phyloP scores from a whole-genome alignment of 345 rosid genomes.

The Ceriops decandra region DNA sequence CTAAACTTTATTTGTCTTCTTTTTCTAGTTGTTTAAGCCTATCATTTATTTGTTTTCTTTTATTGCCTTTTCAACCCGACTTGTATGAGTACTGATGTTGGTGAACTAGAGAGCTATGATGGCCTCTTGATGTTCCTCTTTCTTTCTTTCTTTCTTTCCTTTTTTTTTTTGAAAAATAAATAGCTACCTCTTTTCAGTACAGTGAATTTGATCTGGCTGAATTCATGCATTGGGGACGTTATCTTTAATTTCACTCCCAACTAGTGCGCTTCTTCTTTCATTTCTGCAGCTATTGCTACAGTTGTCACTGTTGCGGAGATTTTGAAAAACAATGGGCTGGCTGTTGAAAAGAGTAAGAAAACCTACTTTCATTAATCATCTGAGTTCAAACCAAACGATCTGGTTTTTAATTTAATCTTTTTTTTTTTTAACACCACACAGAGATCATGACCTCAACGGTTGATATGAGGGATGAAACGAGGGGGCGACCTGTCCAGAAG shows the following conservation, averaged over 20 bases:
- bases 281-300: conserved; percentile 71
- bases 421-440: conserved; percentile 18
- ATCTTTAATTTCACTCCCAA: background rate
- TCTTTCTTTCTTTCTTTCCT: background rate
- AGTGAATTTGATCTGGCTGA: too few species aligned
- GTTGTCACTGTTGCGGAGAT: conserved; percentile 83
- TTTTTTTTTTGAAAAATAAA: too few species aligned
- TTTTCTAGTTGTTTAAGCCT: too few species aligned
- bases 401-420: background rate
- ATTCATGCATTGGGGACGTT: too few species aligned
- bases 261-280: background rate
- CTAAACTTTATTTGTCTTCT: too few species aligned
- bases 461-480: conserved; percentile 72
- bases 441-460: conserved; percentile 74
- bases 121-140: background rate
- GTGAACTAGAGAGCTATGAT: background rate
- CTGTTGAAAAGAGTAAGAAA: conserved; percentile 75
- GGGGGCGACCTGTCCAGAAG: conserved; percentile 79
- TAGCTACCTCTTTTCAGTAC: too few species aligned
- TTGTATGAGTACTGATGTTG: background rate
- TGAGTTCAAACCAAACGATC: background rate
- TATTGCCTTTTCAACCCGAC: background rate
- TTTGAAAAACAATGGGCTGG: conserved; percentile 82
- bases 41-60: background rate
- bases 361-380: background rate